Evolutionary conservation across 352 stramenopile genomes (phyloP).

Genomic region (Pythium myriotylum): DNA sequence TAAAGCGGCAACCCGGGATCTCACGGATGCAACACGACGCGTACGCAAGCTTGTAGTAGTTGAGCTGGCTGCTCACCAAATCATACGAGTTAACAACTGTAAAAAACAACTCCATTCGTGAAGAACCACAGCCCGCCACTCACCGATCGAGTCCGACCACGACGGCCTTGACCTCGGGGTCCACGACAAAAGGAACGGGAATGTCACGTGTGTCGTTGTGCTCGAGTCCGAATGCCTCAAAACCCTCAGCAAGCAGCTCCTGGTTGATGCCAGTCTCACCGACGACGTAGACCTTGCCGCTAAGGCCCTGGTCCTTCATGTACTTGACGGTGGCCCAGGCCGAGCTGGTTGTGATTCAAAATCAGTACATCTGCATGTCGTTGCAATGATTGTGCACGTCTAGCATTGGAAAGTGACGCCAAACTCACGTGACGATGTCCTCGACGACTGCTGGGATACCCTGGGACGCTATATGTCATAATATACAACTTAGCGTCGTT

Average conservation of each 20-base stretch:
- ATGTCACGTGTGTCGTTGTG: constrained; percentile 72
- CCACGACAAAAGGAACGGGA: constrained; percentile 65
- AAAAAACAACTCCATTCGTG: no score
- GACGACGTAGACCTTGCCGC: constrained; percentile 85
- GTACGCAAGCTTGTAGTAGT: constrained; percentile 88
- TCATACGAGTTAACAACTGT: no score
- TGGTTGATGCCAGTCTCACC: constrained; percentile 70
- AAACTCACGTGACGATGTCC: constrained; percentile 77
- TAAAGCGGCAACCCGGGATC: constrained; percentile 79
- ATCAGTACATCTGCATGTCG: not conserved
- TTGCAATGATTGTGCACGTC: not conserved
- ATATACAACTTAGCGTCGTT: constrained; percentile 7
- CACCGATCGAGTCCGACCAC: constrained; percentile 82
- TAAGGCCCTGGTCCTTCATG: constrained; percentile 76
- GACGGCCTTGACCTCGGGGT: constrained; percentile 72
- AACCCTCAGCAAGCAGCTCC: constrained; percentile 69
- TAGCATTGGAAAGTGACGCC: no score
- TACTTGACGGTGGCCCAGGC: constrained; percentile 81
- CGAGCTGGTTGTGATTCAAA: constrained; percentile 51
- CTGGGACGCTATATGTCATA: constrained; percentile 54
- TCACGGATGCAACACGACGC: constrained; percentile 69
- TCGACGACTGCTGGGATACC: constrained; percentile 63
- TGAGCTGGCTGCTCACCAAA: constrained; percentile 60
- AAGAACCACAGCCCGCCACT: constrained; percentile 1
- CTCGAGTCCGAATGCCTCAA: constrained; percentile 66